Evolutionary conservation across 495 filamentous ascomycete species (phyloP), one percentile per base, ranked within the genome.

Genomic region (Collariella sp.): DNA sequence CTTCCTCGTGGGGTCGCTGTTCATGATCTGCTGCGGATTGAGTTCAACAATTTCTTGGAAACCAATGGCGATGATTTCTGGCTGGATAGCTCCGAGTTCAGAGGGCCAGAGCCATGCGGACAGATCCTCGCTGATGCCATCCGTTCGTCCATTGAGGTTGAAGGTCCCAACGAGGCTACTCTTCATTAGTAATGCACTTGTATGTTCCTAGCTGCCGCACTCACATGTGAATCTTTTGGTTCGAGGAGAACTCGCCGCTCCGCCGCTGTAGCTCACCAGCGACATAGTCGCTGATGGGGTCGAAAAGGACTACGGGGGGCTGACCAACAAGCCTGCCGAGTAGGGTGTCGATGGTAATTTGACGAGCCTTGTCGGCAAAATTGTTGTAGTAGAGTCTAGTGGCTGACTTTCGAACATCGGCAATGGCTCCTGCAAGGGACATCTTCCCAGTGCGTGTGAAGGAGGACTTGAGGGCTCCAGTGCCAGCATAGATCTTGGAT

Each of bases 1-100:
- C 47, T 91, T 85, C 52, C 87, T 81, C 9, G 79, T 79, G 20
- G 94, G 93, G 73, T 97, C 91, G 36, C 90, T 96, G 49, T 93
- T 94, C 90, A 99, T 97, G 62, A 99, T 97, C 63, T 99, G 94
- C 67, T 97, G 91, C 16, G 94, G 91, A 61, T 88, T 95, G 13
- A 99, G 76, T 63, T 91, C 85, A 15, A 99, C 94, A 50, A 99
- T 97, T 71, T 99, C 93, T 61, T 99, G 93, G 60, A 99, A 97
- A 0, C 89, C 93, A 26, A 96, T 82, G 9, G 83, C 90, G 46
- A 94, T 80, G 33, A 99, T 85, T 44, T 89, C 82, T 19, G 94
- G 87, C 40, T 82, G 77, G 19, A 72, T 67, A 7, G 64, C 57
- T 26, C 76, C 75, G 2, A 80, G 59, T 46, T 76, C 67, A 16